Evolutionary conservation across 2,329 filamentous ascomycete species (phyloP).

Genomic region (Botrytis sinoallii): DNA sequence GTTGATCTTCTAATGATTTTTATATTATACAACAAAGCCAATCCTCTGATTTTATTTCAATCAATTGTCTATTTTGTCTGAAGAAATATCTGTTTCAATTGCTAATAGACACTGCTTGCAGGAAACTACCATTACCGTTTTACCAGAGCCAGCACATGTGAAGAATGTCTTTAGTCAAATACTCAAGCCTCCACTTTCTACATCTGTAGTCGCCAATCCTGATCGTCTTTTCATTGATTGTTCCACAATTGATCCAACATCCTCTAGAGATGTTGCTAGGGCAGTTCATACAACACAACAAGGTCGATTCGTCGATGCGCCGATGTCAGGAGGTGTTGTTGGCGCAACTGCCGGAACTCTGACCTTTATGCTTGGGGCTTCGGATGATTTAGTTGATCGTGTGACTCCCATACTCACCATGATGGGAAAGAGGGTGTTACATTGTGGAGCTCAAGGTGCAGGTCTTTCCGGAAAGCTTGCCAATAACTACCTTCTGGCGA

Average conservation of each 20-base stretch:
- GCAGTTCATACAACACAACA: conserved; percentile 63
- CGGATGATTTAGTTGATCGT: conserved; percentile 56
- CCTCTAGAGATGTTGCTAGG: conserved; percentile 74
- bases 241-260: conserved; percentile 90
- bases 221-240: conserved; percentile 88
- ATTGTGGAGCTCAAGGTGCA: conserved; percentile 79
- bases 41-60: conserved; percentile 33
- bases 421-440: conserved; percentile 85
- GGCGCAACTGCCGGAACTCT: conserved; percentile 83
- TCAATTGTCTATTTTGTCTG: not conserved
- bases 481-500: conserved; percentile 93
- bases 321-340: conserved; percentile 95
- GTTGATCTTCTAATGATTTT: conserved; percentile 34
- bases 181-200: conserved; percentile 56
- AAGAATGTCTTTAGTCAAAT: conserved; percentile 78
- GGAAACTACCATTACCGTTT: conserved; percentile 83
- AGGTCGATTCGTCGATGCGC: conserved; percentile 85
- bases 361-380: conserved; percentile 91
- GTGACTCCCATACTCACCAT: conserved; percentile 67
- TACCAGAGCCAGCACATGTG: conserved; percentile 87
- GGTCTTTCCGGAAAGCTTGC: conserved; percentile 90
- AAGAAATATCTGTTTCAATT: not conserved
- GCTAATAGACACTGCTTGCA: conserved; percentile 40
- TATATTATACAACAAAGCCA: conserved; percentile 34
- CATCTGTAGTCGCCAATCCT: conserved; percentile 46